These are phyloP conservation scores for Viola odorata DNA, from an alignment of 345 rosid genomes.

Conservation along the genomic window DNA sequence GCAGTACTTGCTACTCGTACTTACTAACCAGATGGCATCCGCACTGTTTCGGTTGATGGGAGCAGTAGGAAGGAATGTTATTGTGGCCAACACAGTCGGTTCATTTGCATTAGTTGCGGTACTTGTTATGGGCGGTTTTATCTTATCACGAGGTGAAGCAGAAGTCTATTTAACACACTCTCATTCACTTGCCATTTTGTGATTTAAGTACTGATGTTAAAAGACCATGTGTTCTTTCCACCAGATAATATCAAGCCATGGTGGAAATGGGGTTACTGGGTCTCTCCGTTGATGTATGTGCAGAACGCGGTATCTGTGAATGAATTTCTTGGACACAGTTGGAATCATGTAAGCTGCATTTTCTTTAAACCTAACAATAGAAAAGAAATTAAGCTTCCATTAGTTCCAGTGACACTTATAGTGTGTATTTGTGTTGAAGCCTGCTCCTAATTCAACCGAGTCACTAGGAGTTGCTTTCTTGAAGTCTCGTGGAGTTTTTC, in stretches of 20 bases:
- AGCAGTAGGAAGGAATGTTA: constrained; percentile 50
- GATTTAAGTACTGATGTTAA: constrained; percentile 11
- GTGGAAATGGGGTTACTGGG: constrained; percentile 77
- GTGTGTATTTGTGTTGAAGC: constrained; percentile 30
- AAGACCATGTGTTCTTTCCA: constrained; percentile 6
- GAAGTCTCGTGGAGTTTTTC: constrained; percentile 61
- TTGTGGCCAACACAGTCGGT: constrained; percentile 57
- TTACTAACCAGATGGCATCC: constrained; percentile 50
- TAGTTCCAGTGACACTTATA: not conserved
- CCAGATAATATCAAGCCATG: constrained; percentile 48
- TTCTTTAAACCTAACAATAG: constrained; percentile 1
- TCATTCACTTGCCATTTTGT: not conserved
- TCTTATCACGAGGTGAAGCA: constrained; percentile 45
- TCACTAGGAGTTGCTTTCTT: constrained; percentile 63
- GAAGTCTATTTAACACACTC: not conserved
- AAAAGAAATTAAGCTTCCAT: not conserved
- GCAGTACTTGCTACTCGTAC: constrained; percentile 43
- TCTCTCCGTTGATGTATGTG: constrained; percentile 58
- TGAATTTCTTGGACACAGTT: constrained; percentile 55
- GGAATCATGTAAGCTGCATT: constrained; percentile 45
- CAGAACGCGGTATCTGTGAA: constrained; percentile 59
- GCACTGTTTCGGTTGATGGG: constrained; percentile 51
- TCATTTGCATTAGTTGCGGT: constrained; percentile 42
- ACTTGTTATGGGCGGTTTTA: constrained; percentile 55
- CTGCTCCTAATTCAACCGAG: constrained; percentile 45